These are phyloP conservation scores for Dioscorea dumetorum DNA, from an alignment of 106 monocot genomes.

Conservation along the genomic window DNA sequence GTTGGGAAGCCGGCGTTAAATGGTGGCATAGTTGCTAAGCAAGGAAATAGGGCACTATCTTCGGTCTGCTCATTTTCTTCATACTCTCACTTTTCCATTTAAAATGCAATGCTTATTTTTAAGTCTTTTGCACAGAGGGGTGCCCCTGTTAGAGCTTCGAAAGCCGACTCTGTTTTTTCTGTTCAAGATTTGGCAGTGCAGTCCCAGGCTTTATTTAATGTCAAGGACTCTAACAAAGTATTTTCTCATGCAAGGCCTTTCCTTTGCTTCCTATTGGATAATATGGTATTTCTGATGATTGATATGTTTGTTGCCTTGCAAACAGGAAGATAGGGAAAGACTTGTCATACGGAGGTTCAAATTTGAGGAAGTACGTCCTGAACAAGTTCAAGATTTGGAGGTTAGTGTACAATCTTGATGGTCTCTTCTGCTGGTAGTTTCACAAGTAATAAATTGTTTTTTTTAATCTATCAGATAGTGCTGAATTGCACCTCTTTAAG, in stretches of 20 bases:
- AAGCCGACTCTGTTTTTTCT: slow-evolving; percentile 47
- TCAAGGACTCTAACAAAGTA: slow-evolving; percentile 96
- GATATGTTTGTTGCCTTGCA: background rate
- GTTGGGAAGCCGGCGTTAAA: slow-evolving; percentile 45
- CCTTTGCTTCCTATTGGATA: background rate
- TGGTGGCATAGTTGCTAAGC: slow-evolving; percentile 36
- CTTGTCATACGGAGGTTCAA: slow-evolving; percentile 73
- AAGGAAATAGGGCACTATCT: slow-evolving; percentile 39
- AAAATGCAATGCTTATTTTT: background rate
- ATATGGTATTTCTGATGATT: background rate
- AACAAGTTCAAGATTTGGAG: slow-evolving; percentile 97
- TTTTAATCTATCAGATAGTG: too few species aligned
- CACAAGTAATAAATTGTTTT: too few species aligned
- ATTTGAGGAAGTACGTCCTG: slow-evolving; percentile 93
- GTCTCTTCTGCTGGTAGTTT: too few species aligned
- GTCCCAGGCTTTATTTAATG: slow-evolving; percentile 85
- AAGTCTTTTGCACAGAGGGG: slow-evolving; percentile 35
- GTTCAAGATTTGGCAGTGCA: slow-evolving; percentile 85
- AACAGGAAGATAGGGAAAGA: slow-evolving; percentile 93
- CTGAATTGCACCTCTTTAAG: too few species aligned
- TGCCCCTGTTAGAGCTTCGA: slow-evolving; percentile 52
- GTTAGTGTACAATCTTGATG: slow-evolving; percentile 16
- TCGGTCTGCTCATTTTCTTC: slow-evolving; percentile 18
- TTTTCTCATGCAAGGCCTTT: background rate
- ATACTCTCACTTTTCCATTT: background rate